Base-by-base conservation (phyloP, 1,284 basidiomycete species). In the Tilletiopsis washingtonensis region DNA sequence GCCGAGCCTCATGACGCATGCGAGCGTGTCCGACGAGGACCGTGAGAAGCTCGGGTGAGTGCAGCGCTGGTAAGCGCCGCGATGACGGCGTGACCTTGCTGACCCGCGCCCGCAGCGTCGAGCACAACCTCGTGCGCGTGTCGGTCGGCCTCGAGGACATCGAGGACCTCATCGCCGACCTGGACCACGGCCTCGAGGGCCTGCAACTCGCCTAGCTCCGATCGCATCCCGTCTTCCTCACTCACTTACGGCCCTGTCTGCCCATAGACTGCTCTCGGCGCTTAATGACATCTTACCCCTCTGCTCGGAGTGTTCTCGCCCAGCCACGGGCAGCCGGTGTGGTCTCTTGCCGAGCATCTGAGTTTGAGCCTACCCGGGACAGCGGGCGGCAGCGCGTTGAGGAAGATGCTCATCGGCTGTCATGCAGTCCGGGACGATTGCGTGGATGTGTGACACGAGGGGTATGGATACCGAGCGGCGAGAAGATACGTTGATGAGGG, bases 71-170 rank as follows among this genome's bases (percentile, higher is more conserved):
- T 15, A 14, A n/a, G 38, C 29, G 17, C 9, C 11, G 6, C 11
- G 23, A 6, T 12, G 26, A 25, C 19, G 19, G 9, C 6, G 14
- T 47, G 7, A 47, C 34, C 24, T 1, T 39, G 6, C 19, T 88
- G 7, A 39, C n/a, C 26, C 26, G 15, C 25, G 51, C 29, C 3
- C 21, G 15, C 49, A 51, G 89, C 1, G 93, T 97, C 65, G 82
- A 82, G 7, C 83, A 84, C 27, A 84, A 86, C 64, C 76, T 97
- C 50, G 78, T 96, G 25, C 78, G 91, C 20, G 74, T 96, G 61
- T 86, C 84, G 37, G 86, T 91, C 3, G 91, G 91, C 9, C 80
- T 93, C 19, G 91, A 96, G 76, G 91, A 96, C 59, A 79, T 75
- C 4, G 83, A 86, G 40, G 91, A 96, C 75, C 73, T 96, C 42